Evolutionary conservation across 306 rosid species (phyloP).

Genomic region (Dalbergia cultrata): DNA sequence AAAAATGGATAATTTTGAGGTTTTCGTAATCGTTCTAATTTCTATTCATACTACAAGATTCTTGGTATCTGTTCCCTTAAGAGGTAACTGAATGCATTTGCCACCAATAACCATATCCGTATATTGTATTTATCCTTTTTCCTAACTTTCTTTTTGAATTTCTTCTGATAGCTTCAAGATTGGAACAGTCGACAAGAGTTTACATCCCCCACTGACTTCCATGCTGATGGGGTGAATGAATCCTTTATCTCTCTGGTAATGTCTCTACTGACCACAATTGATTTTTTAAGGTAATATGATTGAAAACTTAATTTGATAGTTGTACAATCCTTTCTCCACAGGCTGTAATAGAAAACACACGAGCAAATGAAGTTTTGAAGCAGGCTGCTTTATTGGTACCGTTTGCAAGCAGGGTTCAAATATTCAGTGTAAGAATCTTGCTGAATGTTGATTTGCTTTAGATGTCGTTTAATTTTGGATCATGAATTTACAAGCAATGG

Average conservation of each 20-base stretch:
- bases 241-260: constrained; percentile 95
- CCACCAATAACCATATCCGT: constrained; percentile 18
- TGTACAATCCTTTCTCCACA: constrained; percentile 41
- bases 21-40: constrained; percentile 23
- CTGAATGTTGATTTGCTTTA: constrained; percentile 33
- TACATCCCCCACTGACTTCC: constrained; percentile 85
- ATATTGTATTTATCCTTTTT: constrained; percentile 17
- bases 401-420: constrained; percentile 97
- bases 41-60: constrained; percentile 33
- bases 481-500: constrained; percentile 14
- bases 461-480: constrained; percentile 29
- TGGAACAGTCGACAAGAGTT: constrained; percentile 96
- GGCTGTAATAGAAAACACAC: constrained; percentile 83
- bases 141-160: constrained; percentile 42
- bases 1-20: background rate
- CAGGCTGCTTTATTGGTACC: constrained; percentile 94
- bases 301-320: constrained; percentile 33
- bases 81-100: constrained; percentile 20
- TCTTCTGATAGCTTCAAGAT: constrained; percentile 81
- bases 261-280: constrained; percentile 29
- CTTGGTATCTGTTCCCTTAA: constrained; percentile 22
- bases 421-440: constrained; percentile 76
- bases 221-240: constrained; percentile 97
- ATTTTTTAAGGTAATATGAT: constrained; percentile 14
- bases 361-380: constrained; percentile 92